Evolutionary conservation across 257 asterid genomes (phyloP), one percentile per base, ranked within the genome.

Genomic region (Solanum ahanhuiri): DNA sequence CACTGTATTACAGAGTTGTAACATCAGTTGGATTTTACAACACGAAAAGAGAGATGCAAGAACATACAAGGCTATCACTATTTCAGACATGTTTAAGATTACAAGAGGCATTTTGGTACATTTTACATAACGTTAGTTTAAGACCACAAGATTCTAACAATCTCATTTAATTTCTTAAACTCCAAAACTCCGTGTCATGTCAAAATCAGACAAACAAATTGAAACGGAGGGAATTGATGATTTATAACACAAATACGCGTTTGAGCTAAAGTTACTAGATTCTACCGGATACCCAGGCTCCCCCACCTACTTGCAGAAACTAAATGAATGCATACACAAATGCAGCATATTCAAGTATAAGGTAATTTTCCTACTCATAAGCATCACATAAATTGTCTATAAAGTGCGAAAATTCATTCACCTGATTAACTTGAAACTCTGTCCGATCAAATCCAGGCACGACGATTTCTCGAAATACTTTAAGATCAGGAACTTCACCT

Each of bases 391-490:
- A 22, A 67, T 12, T 1, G 31, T 31, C 83, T 37, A 11, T 12
- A 14, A 77, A 85, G 82, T 39, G 58, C 0, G 4, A 67, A 67
- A 43, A 1, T 25, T 77, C 35, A 8, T 83, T 88, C 90, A 94
- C 99, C 98, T 97, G 99, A 85, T 89, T 93, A 81, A 93, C 94
- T 90, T 90, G 89, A 75, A 95, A 97, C 31, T 92, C 94, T 2
- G 93, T 85, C 86, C 93, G 91, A 87, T 94, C 97, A 93, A 95
- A 97, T 31, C 95, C 96, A 34, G 98, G 97, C 43, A 95, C 96
- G 83, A 88, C 86, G 81, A 79, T 94, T 91, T 97, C 99, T 33
- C 96, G 91, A 87, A 94, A 94, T 86, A 93, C 92, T 87, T 45
- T 91, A 93, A 95, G 88, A 37, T 90, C 91, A 23, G 98, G 98